Base-by-base conservation (phyloP, 2,329 filamentous ascomycete genomes). In the Neurospora sp. region DNA sequence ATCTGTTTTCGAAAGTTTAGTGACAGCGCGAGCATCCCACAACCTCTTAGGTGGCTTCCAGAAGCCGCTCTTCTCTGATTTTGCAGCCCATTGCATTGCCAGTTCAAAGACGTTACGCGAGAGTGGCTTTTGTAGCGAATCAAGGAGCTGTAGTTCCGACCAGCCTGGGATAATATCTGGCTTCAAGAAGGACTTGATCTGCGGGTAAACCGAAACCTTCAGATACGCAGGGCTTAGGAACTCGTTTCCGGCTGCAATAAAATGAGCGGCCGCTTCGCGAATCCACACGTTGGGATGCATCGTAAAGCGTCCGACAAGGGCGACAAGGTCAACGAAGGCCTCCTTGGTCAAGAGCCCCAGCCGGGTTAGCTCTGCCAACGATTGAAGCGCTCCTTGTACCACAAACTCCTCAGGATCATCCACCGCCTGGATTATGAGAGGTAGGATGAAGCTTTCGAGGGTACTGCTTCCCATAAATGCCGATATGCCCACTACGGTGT, bases 261-360 rank as follows among this genome's bases (percentile, higher is more conserved):
- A 97, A 73, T 95, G 89, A 8, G 91, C 87, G 2, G 95, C 90
- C 10, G 95, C 92, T 80, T 98, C 95, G 43, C 95, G 88, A 68
- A 99, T 94, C 95, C 96, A 99, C 8, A 92, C 83, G 75, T 97
- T 98, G 0, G 96, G 96, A 77, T 99, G 96, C 83, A 97, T 90
- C 12, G 94, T 90, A 76, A 98, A 97, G 3, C 93, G 88, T 6
- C 87, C 90, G 15, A 95, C 88, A 46, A 95, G 89, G 72, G 96
- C 91, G 28, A 97, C 88, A 46, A 99, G 83, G 77, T 97, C 93
- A 90, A 93, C 97, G 1, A 89, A 90, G 71, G 92, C 95, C 6
- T 89, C 86, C 75, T 93, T 88, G 68, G 96, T 95, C 66, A 99
- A 88, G 0, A 99, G 83, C 0, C 96, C 96, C 23, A 99, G 84